Evolutionary conservation across 1,139 yeast species (phyloP), one percentile per base, ranked within the genome.

Genomic region (Geotrichum aggregatum): DNA sequence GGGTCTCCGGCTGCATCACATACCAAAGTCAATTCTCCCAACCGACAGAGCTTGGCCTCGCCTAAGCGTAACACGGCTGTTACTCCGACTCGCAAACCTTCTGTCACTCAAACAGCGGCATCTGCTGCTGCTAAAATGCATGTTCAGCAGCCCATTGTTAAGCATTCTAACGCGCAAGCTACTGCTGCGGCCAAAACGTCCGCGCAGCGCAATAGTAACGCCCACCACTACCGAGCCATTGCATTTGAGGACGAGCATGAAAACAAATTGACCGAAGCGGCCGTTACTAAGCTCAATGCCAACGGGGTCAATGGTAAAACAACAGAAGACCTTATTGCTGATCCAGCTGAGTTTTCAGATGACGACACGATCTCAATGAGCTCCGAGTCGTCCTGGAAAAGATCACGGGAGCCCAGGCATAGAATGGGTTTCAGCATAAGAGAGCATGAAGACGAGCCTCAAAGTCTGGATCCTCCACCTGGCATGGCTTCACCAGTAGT

Each of bases 311-410:
- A 24, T 13, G 14, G 19, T 26, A 14, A 31, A 16, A n/a, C 11
- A 24, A 16, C 26, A 7, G 33, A 22, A 13, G 49, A 28, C 28
- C 43, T 31, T 28, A 22, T 36, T 26, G 35, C 47, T 10, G 47
- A 33, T 18, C 28, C 49, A 26, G 41, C 13, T 31, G 46, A 38
- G n/a, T 49, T 24, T 22, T 55, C 49, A 7, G 58, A 57, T 35
- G 60, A 61, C 24, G 70, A 66, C 47, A 60, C 58, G 1, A 60
- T 63, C 10, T 63, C 67, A 6, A 47, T 64, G 33, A 57, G 53
- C 34, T 63, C 68, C 3, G 69, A 64, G 38, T 64, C 69, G 26
- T 63, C 67, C 30, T 66, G 68, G 67, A 59, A 62, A 47, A 58
- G 64, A 21, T 61, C 59, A 39, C 57, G 61, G 11, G 50, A 46